These are phyloP conservation scores for Epichloe coenophiala DNA, from an alignment of 2,329 filamentous ascomycete species.

Conservation along the genomic window DNA sequence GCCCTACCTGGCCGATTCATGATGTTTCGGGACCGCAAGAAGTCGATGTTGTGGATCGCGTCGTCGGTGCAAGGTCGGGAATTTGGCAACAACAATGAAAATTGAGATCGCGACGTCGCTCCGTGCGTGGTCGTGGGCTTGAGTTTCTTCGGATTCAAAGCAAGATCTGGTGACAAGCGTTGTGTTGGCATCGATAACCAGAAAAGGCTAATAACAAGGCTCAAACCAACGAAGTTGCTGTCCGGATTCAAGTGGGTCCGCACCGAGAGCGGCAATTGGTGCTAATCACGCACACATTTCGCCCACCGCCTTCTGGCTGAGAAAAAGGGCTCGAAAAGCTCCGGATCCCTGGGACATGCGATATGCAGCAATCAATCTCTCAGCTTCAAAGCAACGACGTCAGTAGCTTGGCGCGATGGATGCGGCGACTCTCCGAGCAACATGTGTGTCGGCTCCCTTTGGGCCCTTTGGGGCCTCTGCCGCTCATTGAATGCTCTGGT, in stretches of 20 bases:
- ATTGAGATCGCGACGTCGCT: background rate
- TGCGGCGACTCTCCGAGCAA: background rate
- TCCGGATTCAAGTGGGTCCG: slow-evolving; percentile 27
- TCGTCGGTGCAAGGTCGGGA: background rate
- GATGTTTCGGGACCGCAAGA: slow-evolving; percentile 15
- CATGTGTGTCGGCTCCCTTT: too few relatives aligned
- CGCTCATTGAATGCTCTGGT: slow-evolving; percentile 12
- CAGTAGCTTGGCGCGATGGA: background rate
- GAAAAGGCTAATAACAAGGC: slow-evolving; percentile 14
- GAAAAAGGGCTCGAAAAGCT: background rate
- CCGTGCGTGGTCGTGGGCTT: background rate
- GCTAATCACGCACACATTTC: slow-evolving; percentile 14
- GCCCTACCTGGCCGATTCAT: slow-evolving; percentile 50
- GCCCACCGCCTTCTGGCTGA: slow-evolving; percentile 8
- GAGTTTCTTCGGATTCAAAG: background rate
- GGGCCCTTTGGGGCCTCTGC: background rate
- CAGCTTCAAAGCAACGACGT: background rate
- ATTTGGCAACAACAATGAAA: background rate
- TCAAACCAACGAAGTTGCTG: slow-evolving; percentile 13
- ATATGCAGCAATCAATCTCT: background rate
- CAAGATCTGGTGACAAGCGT: background rate
- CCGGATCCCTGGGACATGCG: too few relatives aligned
- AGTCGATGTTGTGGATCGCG: background rate
- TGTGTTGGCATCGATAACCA: slow-evolving; percentile 6
- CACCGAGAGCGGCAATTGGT: slow-evolving; percentile 15